Conservation (phyloP, 129 eudicot genomes). For the Gnaphalium uliginosum region DNA sequence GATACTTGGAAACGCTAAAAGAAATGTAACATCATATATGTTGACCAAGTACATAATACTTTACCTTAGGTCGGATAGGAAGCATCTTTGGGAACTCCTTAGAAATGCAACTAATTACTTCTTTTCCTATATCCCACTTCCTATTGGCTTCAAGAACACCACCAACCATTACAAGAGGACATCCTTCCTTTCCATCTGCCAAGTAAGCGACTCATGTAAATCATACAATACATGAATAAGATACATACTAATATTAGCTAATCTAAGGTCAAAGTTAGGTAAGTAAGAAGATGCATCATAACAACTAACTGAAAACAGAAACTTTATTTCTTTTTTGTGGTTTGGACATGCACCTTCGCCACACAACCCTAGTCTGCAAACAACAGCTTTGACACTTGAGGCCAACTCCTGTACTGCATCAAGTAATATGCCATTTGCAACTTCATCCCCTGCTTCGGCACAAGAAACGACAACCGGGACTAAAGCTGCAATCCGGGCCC, state of each 20-base stretch:
- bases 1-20: neutral
- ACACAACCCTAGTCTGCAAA: constrained; percentile 70
- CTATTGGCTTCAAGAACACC: constrained; percentile 90
- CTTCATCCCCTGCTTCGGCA: constrained; percentile 88
- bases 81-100: constrained; percentile 73
- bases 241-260: neutral
- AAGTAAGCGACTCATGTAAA: constrained; percentile 2
- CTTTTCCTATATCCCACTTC: constrained; percentile 88
- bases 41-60: constrained; percentile 13
- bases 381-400: constrained; percentile 85
- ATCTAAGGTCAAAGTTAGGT: neutral
- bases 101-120: constrained; percentile 65
- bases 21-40: neutral
- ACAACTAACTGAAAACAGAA: neutral
- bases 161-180: constrained; percentile 95
- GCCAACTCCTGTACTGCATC: constrained; percentile 90
- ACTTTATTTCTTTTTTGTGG: neutral
- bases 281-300: neutral
- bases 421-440: constrained; percentile 68
- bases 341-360: constrained; percentile 61
- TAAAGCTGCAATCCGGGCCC: constrained; percentile 96
- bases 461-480: constrained; percentile 80
- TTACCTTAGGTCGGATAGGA: constrained; percentile 87
- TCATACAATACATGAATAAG: neutral
- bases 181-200: constrained; percentile 71